phyloP scores from a whole-genome alignment of 805 yeast species.

The Candida sonorensis region DNA sequence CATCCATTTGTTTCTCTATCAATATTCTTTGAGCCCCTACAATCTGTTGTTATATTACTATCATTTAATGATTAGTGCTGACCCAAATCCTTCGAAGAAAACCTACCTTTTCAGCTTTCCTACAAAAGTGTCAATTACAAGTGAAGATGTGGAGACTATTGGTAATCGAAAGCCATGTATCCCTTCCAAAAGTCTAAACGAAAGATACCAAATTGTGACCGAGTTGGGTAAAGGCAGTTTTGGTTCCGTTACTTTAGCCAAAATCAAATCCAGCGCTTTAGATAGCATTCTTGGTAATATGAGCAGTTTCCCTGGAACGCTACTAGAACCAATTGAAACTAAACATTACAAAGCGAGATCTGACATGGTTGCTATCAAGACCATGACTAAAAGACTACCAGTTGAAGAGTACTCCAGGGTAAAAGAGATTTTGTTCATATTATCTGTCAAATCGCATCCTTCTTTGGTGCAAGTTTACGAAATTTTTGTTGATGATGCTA shows the following conservation, averaged over 20 bases:
- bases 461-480: conserved; percentile 72
- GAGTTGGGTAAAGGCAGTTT: conserved; percentile 70
- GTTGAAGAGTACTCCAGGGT: conserved; percentile 51
- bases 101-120: no score
- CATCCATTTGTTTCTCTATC: no score
- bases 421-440: conserved; percentile 62
- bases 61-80: no score
- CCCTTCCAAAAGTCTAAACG: conserved; percentile 31
- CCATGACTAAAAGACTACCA: conserved; percentile 53
- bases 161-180: no score
- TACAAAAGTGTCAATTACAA: no score
- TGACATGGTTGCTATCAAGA: conserved; percentile 69
- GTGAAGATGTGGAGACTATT: no score
- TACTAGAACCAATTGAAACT: conserved; percentile 37
- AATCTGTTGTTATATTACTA: no score
- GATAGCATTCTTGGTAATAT: conserved; percentile 12
- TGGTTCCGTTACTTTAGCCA: conserved; percentile 64
- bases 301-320: conserved; percentile 33
- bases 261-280: conserved; percentile 27
- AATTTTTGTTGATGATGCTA: conserved; percentile 61
- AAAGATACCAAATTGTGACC: conserved; percentile 43
- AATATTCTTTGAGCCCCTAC: no score
- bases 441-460: conserved; percentile 63
- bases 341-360: no score
- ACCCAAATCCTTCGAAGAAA: no score